Evolutionary conservation across 1,284 basidiomycete species (phyloP), one percentile per base, ranked within the genome.

Genomic region (Papiliotrema flavescens): DNA sequence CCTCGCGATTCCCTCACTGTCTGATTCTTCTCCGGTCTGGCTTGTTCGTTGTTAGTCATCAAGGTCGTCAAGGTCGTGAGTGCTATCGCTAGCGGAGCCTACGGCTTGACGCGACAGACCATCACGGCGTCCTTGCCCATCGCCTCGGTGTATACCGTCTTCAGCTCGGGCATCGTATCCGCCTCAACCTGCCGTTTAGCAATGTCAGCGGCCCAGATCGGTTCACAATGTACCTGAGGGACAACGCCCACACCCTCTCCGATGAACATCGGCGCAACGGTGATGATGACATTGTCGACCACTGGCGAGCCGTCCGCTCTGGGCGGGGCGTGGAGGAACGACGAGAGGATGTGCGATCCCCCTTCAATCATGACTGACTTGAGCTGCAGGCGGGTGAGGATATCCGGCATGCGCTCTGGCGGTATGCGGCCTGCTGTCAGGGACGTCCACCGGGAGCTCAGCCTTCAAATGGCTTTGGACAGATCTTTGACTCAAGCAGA

Each of bases 331-430:
- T 69, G 65, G 0, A 96, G 78, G 75, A 95, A 91, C 1, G 88
- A 85, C 17, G 82, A 80, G 54, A 98, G 92, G 55, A 98, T 81
- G 4, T 79, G 77, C 3, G 90, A 88, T 17, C 95, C 95, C 49
- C 95, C 95, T 79, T 98, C 95, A 11, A 97, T 87, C 95, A 98
- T 98, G 50, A 97, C 79, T 3, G 86, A 86, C 8, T 76, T 76
- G 55, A 96, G 80, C 11, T 83, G 84, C 23, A 81, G 75, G 13
- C 74, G 69, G 22, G 75, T 73, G 24, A 93, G 78, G 8, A 78
- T 76, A 14, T 62, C 64, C 2, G 91, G 82, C 13, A 89, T 71
- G 8, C 71, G 68, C 0, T 74, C 65, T 3, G 89, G 78, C 7
- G 82, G 76, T 37, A 86, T 75, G 42, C 71, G 67, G 17, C 78